Evolutionary conservation across 139 green algal genomes (phyloP).

Genomic region (Chara braunii): DNA sequence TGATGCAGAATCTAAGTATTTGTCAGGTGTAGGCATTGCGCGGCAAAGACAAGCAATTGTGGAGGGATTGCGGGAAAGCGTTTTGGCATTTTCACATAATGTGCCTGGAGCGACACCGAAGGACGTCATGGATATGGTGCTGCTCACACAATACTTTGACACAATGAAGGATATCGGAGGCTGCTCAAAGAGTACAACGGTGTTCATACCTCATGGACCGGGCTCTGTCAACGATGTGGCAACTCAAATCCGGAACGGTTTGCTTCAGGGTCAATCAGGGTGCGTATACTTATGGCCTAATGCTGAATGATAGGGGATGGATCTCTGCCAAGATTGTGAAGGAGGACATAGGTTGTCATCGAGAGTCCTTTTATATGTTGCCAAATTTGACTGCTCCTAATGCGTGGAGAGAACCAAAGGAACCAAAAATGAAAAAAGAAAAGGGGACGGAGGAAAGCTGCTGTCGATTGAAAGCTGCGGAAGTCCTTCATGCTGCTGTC

Average conservation of each 20-base stretch:
- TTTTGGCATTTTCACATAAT: slow-evolving; percentile 64
- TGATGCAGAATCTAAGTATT: slow-evolving; percentile 89
- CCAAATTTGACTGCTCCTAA: neutral
- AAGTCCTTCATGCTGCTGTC: neutral
- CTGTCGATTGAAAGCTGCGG: neutral
- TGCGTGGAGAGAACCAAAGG: neutral
- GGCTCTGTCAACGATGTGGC: slow-evolving; percentile 57
- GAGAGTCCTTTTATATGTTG: neutral
- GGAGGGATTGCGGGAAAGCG: slow-evolving; percentile 74
- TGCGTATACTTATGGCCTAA: neutral
- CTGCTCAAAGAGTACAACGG: slow-evolving; percentile 43
- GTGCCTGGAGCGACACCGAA: slow-evolving; percentile 29
- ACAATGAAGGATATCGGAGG: slow-evolving; percentile 52
- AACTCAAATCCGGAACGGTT: slow-evolving; percentile 52
- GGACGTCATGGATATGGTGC: slow-evolving; percentile 76
- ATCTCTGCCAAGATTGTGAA: neutral
- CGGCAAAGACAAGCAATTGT: slow-evolving; percentile 76
- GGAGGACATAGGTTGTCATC: neutral
- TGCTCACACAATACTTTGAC: slow-evolving; percentile 89
- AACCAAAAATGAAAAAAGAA: too few relatives aligned
- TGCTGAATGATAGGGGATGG: neutral
- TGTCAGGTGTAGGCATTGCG: slow-evolving; percentile 60
- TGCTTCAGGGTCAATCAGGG: slow-evolving; percentile 42
- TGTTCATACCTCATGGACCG: slow-evolving; percentile 72
- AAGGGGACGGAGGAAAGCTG: neutral